Evolutionary conservation across 1,284 basidiomycete genomes (phyloP).

Genomic region (Ceratorhiza oryzae-sativae): DNA sequence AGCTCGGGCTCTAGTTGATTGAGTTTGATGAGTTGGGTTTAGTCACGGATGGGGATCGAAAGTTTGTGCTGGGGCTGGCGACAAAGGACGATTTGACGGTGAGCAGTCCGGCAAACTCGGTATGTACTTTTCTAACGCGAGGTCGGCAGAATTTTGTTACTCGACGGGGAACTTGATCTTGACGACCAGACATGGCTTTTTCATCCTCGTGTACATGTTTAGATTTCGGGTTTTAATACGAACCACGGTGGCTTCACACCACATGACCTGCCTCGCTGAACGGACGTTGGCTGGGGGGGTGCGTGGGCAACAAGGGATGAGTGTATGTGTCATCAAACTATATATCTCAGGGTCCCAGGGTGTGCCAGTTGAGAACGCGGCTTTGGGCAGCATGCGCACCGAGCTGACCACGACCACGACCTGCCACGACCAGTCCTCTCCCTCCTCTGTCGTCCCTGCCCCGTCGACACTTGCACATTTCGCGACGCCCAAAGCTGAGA

Average conservation of each 20-base stretch:
- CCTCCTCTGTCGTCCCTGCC: neutral
- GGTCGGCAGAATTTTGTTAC: constrained; percentile 44
- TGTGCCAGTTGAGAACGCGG: neutral
- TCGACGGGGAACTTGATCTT: constrained; percentile 38
- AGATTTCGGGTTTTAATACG: constrained; percentile 8
- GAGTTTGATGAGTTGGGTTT: constrained; percentile 21
- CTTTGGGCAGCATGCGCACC: constrained; percentile 5
- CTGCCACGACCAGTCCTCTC: neutral
- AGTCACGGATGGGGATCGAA: constrained; percentile 84
- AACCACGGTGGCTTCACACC: neutral
- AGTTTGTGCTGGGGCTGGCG: constrained; percentile 86
- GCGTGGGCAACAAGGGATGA: neutral
- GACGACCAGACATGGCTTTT: neutral
- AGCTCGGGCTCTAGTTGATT: neutral
- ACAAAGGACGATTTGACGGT: constrained; percentile 81
- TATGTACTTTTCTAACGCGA: constrained; percentile 41
- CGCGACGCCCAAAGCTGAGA: neutral
- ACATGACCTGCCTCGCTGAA: too few species aligned
- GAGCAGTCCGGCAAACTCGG: neutral
- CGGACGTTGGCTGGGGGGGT: neutral
- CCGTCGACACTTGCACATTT: neutral
- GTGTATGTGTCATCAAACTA: neutral
- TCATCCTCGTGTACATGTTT: constrained; percentile 3
- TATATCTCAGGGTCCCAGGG: constrained; percentile 12
- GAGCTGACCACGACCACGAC: neutral